Percentiles rank a stretch among this genome's conserved stretches.
Evolutionary conservation across 352 stramenopile genomes (phyloP).

Genomic region (Pythium phragmitis): DNA sequence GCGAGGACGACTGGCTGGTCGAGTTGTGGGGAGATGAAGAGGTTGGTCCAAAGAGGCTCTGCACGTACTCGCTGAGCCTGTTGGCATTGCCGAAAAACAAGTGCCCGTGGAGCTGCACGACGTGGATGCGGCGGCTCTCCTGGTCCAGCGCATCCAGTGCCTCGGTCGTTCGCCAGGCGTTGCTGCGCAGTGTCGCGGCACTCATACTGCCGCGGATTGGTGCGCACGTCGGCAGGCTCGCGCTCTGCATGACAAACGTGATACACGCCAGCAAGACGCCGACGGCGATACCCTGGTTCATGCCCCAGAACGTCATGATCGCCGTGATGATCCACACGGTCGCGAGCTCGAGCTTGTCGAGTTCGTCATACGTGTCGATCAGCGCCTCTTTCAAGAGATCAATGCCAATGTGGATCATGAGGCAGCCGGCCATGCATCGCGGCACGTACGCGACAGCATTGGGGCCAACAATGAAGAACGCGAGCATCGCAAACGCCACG

Average conservation of each 20-base stretch:
- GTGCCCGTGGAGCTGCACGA: slow-evolving; percentile 73
- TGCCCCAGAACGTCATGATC: slow-evolving; percentile 92
- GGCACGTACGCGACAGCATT: slow-evolving; percentile 85
- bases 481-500: slow-evolving; percentile 64
- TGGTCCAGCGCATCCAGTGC: slow-evolving; percentile 81
- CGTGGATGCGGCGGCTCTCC: slow-evolving; percentile 80
- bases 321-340: slow-evolving; percentile 90
- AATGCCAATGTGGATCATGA: slow-evolving; percentile 91
- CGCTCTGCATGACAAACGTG: slow-evolving; percentile 90
- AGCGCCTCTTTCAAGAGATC: slow-evolving; percentile 90
- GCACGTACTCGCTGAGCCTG: slow-evolving; percentile 87
- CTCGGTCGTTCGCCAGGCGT: slow-evolving; percentile 62
- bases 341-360: slow-evolving; percentile 88
- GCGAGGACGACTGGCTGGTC: not conserved
- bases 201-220: slow-evolving; percentile 91
- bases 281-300: slow-evolving; percentile 89
- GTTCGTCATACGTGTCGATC: slow-evolving; percentile 84
- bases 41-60: slow-evolving; percentile 51
- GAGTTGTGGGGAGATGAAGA: not conserved
- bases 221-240: slow-evolving; percentile 76
- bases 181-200: slow-evolving; percentile 87
- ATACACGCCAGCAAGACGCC: slow-evolving; percentile 86
- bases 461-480: slow-evolving; percentile 89
- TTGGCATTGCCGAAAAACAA: slow-evolving; percentile 92
- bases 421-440: slow-evolving; percentile 91